Evolutionary conservation across 2,329 filamentous ascomycete genomes (phyloP).

Genomic region (Beauveria caledonica): DNA sequence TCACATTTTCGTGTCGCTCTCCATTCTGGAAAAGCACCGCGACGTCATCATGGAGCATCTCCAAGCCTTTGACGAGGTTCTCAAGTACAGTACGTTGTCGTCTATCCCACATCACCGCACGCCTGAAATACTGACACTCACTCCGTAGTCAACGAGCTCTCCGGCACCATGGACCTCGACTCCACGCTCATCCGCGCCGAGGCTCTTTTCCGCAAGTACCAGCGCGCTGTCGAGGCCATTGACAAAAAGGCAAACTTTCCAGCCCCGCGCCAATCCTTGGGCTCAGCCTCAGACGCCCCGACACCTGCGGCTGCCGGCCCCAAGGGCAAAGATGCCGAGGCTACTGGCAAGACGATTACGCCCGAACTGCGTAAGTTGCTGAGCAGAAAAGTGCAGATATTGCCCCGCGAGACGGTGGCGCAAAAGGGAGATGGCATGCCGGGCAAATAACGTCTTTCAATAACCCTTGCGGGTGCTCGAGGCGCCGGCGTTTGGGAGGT

Average conservation of each 20-base stretch:
- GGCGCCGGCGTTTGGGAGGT: neutral
- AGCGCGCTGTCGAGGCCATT: constrained; percentile 79
- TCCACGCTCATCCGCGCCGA: constrained; percentile 83
- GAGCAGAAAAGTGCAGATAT: constrained; percentile 38
- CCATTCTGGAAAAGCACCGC: constrained; percentile 92
- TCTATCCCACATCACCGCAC: neutral
- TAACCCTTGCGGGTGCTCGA: neutral
- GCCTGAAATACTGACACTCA: constrained; percentile 6
- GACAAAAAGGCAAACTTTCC: constrained; percentile 90
- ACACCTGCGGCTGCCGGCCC: constrained; percentile 14
- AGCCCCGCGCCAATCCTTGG: constrained; percentile 26
- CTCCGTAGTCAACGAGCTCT: constrained; percentile 81
- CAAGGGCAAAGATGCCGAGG: constrained; percentile 32
- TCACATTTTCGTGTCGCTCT: constrained; percentile 87
- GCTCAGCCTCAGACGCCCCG: neutral
- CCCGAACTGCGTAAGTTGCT: constrained; percentile 48
- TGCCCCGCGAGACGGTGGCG: constrained; percentile 30
- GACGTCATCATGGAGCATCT: constrained; percentile 94
- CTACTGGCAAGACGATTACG: constrained; percentile 38
- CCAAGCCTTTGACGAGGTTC: constrained; percentile 88
- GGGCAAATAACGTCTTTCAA: constrained; percentile 14
- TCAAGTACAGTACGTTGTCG: constrained; percentile 73
- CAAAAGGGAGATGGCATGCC: constrained; percentile 30
- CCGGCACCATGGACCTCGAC: constrained; percentile 82
- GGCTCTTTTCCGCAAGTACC: constrained; percentile 77